Evolutionary conservation across 2,329 filamentous ascomycete species (phyloP).

Genomic region (Ophiostoma triangulosporum): DNA sequence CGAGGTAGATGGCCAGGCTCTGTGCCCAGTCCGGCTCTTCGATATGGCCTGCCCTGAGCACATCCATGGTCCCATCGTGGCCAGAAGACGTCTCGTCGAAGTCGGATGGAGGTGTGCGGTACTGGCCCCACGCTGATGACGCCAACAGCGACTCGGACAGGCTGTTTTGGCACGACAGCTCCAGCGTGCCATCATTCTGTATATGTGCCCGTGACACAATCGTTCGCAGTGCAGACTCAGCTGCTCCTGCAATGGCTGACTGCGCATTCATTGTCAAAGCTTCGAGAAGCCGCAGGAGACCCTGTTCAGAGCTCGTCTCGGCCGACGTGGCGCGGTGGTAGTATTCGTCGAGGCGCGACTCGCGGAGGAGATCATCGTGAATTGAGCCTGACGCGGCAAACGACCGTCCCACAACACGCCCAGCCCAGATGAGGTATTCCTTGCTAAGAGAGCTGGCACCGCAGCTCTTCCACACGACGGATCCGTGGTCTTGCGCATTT

Average conservation of each 20-base stretch:
- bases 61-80: slow-evolving; percentile 16
- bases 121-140: slow-evolving; percentile 44
- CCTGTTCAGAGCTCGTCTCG: slow-evolving; percentile 46
- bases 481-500: slow-evolving; percentile 46
- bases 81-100: slow-evolving; percentile 14
- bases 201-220: slow-evolving; percentile 40
- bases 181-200: slow-evolving; percentile 32
- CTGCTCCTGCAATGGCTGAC: slow-evolving; percentile 41
- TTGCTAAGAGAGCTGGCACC: slow-evolving; percentile 47
- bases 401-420: slow-evolving; percentile 67
- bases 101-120: slow-evolving; percentile 43
- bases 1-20: slow-evolving; percentile 47
- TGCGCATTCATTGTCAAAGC: slow-evolving; percentile 46
- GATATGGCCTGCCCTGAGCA: slow-evolving; percentile 28
- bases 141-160: slow-evolving; percentile 37
- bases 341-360: slow-evolving; percentile 37
- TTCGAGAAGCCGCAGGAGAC: slow-evolving; percentile 48
- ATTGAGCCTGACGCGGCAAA: slow-evolving; percentile 66
- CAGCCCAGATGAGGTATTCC: slow-evolving; percentile 73
- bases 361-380: slow-evolving; percentile 43
- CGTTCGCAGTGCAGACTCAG: slow-evolving; percentile 44
- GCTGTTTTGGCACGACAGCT: slow-evolving; percentile 36
- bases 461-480: slow-evolving; percentile 66
- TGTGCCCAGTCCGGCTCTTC: slow-evolving; percentile 44
- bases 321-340: slow-evolving; percentile 30